phyloP scores from a whole-genome alignment of 2,329 filamentous ascomycete genomes.

The Whalleya microplaca region DNA sequence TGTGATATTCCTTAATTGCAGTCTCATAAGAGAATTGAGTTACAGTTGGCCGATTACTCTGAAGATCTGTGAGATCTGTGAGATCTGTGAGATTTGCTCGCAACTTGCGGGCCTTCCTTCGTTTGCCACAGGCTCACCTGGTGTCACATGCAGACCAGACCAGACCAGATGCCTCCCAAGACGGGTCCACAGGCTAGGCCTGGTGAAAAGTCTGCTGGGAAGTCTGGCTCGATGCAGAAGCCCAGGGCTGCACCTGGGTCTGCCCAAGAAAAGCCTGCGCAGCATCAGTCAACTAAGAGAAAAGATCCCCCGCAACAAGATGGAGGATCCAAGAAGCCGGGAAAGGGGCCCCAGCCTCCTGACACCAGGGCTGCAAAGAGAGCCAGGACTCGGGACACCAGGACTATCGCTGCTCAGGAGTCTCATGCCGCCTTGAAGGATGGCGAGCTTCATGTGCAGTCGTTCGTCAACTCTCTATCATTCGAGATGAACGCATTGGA shows the following conservation, averaged over 20 bases:
- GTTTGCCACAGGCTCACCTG: neutral
- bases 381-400: slow-evolving; percentile 50
- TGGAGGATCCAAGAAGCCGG: slow-evolving; percentile 30
- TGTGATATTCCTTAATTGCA: no score
- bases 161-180: slow-evolving; percentile 28
- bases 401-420: slow-evolving; percentile 54
- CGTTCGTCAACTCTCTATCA: slow-evolving; percentile 83
- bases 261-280: slow-evolving; percentile 5
- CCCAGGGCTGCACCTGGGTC: slow-evolving; percentile 4
- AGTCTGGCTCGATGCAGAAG: slow-evolving; percentile 10
- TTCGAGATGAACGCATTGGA: slow-evolving; percentile 89
- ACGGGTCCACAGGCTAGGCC: slow-evolving; percentile 18
- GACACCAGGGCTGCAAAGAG: slow-evolving; percentile 44
- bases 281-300: slow-evolving; percentile 30
- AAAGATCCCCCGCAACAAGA: slow-evolving; percentile 29
- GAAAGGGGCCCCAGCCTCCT: slow-evolving; percentile 29
- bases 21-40: no score
- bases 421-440: slow-evolving; percentile 59
- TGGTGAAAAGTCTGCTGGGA: slow-evolving; percentile 10
- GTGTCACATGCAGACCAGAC: slow-evolving; percentile 14
- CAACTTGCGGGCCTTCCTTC: no score
- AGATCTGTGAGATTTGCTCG: neutral
- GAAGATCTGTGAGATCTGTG: no score
- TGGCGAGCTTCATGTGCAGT: slow-evolving; percentile 82
- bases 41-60: neutral